Percentiles rank a stretch among this genome's conserved stretches.
Evolutionary conservation across 2,329 filamentous ascomycete genomes (phyloP).

Genomic region (Cryphonectria parasitica): DNA sequence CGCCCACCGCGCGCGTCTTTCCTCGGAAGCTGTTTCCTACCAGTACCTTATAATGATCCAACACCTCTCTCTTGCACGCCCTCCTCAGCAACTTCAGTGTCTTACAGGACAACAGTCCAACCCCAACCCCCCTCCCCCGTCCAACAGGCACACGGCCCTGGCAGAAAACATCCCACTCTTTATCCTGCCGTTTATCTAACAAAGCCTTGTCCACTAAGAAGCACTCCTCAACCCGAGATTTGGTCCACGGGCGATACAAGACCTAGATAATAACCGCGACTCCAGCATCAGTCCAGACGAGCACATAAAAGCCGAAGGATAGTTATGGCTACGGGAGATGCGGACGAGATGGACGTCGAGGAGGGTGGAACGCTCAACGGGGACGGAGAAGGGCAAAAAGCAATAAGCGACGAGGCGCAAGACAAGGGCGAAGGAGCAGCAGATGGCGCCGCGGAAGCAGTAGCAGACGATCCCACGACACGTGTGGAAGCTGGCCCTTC

Average conservation of each 20-base stretch:
- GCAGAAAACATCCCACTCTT: too few species aligned
- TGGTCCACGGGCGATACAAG: slow-evolving; percentile 42
- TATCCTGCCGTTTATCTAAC: too few species aligned
- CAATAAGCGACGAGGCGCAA: slow-evolving; percentile 41
- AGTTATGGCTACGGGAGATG: slow-evolving; percentile 37
- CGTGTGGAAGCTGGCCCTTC: slow-evolving; percentile 15
- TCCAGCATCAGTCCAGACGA: slow-evolving; percentile 51
- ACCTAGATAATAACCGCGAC: slow-evolving; percentile 36
- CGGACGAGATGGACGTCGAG: slow-evolving; percentile 43
- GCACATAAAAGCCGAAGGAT: slow-evolving; percentile 48
- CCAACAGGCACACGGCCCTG: too few species aligned
- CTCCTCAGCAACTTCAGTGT: background rate
- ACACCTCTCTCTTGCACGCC: background rate
- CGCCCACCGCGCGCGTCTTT: background rate
- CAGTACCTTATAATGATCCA: background rate
- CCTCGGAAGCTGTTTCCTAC: background rate
- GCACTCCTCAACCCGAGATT: background rate
- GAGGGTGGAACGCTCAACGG: slow-evolving; percentile 43
- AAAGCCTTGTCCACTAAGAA: background rate
- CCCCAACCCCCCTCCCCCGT: too few species aligned
- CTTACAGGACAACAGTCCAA: background rate
- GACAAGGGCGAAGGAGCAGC: slow-evolving; percentile 34
- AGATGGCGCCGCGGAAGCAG: slow-evolving; percentile 24
- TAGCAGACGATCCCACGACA: slow-evolving; percentile 27
- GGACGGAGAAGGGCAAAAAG: slow-evolving; percentile 41